phyloP scores from a whole-genome alignment of 2,329 filamentous ascomycete species.

The Grosmannia huntii region DNA sequence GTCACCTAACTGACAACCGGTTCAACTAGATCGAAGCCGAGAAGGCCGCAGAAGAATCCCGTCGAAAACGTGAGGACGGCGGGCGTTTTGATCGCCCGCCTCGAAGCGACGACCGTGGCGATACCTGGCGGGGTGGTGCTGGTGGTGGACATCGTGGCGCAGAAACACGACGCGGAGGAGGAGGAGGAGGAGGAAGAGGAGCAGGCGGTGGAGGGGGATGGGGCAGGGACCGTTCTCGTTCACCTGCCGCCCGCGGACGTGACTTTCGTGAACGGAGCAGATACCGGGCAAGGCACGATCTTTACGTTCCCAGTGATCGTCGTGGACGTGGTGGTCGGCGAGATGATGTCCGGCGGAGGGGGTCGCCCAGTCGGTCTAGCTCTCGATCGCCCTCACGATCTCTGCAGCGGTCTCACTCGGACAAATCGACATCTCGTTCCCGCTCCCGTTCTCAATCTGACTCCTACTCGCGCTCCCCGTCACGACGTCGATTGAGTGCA shows the following conservation, averaged over 20 bases:
- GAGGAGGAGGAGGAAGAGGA: slow-evolving; percentile 32
- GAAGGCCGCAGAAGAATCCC: slow-evolving; percentile 63
- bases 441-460: slow-evolving; percentile 5
- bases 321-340: slow-evolving; percentile 24
- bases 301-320: slow-evolving; percentile 38
- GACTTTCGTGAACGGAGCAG: slow-evolving; percentile 30
- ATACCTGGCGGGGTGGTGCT: slow-evolving; percentile 40
- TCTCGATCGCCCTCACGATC: slow-evolving; percentile 25
- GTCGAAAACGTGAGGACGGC: slow-evolving; percentile 52
- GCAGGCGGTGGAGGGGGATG: slow-evolving; percentile 29
- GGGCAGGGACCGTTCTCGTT: slow-evolving; percentile 34
- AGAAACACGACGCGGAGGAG: slow-evolving; percentile 27
- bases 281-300: slow-evolving; percentile 29
- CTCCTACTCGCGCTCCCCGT: slow-evolving; percentile 6
- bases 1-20: neutral
- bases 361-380: slow-evolving; percentile 22
- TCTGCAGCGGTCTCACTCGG: slow-evolving; percentile 17
- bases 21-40: slow-evolving; percentile 62
- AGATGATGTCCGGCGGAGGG: slow-evolving; percentile 30
- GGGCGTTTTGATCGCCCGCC: slow-evolving; percentile 8
- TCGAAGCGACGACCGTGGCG: slow-evolving; percentile 26
- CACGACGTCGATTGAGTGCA: neutral
- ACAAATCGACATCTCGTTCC: slow-evolving; percentile 3
- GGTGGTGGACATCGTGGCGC: slow-evolving; percentile 34
- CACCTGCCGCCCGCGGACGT: slow-evolving; percentile 29